Evolutionary conservation across 169 alveolate species (phyloP).

Genomic region (Miamiensis avidus): DNA sequence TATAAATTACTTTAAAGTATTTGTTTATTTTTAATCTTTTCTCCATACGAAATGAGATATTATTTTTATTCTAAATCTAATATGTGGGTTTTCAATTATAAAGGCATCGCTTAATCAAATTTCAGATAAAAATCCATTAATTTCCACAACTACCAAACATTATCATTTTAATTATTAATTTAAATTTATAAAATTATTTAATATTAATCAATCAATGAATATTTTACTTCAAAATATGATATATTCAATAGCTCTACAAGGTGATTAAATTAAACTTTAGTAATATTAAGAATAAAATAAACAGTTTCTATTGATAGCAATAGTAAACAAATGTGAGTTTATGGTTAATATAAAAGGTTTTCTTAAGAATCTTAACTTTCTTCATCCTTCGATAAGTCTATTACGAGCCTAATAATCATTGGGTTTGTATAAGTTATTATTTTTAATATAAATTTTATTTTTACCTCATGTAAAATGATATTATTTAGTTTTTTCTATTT

Average conservation of each 20-base stretch:
- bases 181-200: too few relatives aligned
- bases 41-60: constrained; percentile 20
- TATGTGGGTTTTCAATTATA: constrained; percentile 16
- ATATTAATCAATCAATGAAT: background rate
- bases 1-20: background rate
- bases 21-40: background rate
- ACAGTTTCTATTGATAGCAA: background rate
- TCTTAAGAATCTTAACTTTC: background rate
- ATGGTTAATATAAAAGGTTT: too few relatives aligned
- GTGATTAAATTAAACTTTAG: background rate
- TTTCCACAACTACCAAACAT: constrained; percentile 27
- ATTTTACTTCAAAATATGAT: background rate
- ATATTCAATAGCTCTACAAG: background rate
- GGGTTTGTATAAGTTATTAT: too few relatives aligned
- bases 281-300: too few relatives aligned
- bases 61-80: constrained; percentile 9
- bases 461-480: background rate
- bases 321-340: background rate
- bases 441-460: too few relatives aligned
- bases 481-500: background rate
- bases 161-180: too few relatives aligned
- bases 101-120: constrained; percentile 20
- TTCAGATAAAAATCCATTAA: constrained; percentile 21
- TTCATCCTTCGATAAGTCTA: background rate
- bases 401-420: background rate